Evolutionary conservation across 2,329 filamentous ascomycete genomes (phyloP), one percentile per base, ranked within the genome.

Genomic region (Seiridium cupressi): DNA sequence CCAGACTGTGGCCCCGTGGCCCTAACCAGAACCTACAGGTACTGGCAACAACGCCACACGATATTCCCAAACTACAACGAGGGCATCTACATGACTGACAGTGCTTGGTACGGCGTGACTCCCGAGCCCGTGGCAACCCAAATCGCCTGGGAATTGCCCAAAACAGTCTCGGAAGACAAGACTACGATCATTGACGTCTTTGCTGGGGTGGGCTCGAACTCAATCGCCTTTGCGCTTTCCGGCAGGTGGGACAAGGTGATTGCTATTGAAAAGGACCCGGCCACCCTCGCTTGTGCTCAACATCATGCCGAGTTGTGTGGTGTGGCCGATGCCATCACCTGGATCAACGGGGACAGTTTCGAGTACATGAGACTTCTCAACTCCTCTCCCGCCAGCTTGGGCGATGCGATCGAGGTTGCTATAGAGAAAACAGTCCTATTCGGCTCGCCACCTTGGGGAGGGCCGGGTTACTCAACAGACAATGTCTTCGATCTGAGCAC

Each of bases 41-140:
- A 99, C 76, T 99, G 92, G 86, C 83, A 89, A 13, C 93, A 98
- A 70, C 86, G 95, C 61, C 89, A 95, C 73, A 89, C 88, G 57
- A 91, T 99, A 65, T 99, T 96, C 76, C 89, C 89, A 13, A 84
- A 84, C 67, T 99, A 97, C 72, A 89, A 97, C 72, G 84, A 93
- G 61, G 94, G 93, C 59, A 84, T 99, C 65, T 89, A 88, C 80
- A 87, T 99, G 82, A 99, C 96, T 0, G 89, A 96, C 72, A 89
- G 94, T 76, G 90, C 93, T 58, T 99, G 95, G 95, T 99, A 95
- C 73, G 95, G 93, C 59, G 93, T 98, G 6, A 99, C 96, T 0
- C 93, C 95, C 11, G 94, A 99, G 74, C 90, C 91, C 4, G 86
- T 99, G 35, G 95, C 95, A 62, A 87, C 83, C 91, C 87, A 89